Percentiles rank a stretch among this genome's conserved stretches.
These are phyloP conservation scores for Cutaneotrichosporon cutaneum DNA, from an alignment of 1,284 basidiomycete species.

Conservation along the genomic window DNA sequence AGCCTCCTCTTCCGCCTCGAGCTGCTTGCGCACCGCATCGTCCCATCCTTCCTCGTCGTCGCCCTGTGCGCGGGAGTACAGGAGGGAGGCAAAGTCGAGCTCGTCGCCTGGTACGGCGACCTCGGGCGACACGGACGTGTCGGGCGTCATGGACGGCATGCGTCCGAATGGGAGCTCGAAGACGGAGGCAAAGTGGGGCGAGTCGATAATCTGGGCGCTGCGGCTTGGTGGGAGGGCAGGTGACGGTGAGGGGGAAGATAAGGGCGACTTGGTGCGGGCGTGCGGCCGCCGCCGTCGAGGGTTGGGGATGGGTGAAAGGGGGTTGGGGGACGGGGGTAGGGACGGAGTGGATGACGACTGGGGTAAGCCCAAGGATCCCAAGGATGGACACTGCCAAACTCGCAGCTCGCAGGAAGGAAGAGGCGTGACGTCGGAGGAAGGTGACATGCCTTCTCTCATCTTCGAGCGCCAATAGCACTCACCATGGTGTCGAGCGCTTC, in stretches of 20 bases:
- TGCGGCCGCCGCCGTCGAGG: conserved; percentile 22
- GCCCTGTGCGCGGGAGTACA: conserved; percentile 16
- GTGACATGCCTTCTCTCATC: neutral
- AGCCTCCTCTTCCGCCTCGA: neutral
- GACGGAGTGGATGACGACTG: conserved; percentile 26
- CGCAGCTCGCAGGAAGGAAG: neutral
- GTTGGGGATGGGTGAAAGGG: conserved; percentile 23
- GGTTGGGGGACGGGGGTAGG: conserved; percentile 19
- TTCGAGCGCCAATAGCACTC: no score
- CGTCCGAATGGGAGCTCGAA: conserved; percentile 21
- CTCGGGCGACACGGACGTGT: conserved; percentile 3
- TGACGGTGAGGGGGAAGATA: conserved; percentile 16
- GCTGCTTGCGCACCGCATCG: conserved; percentile 18
- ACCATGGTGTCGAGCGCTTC: conserved; percentile 73
- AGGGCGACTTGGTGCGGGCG: conserved; percentile 17
- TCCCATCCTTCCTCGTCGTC: conserved; percentile 18
- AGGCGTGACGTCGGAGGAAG: neutral
- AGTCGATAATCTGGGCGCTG: conserved; percentile 22
- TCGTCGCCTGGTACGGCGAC: conserved; percentile 3
- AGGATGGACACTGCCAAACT: no score
- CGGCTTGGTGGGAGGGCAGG: conserved; percentile 13
- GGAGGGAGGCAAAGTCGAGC: conserved; percentile 8
- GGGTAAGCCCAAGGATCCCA: neutral
- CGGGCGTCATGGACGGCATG: conserved; percentile 2
- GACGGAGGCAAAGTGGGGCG: conserved; percentile 19